Evolutionary conservation across 2,329 filamentous ascomycete species (phyloP).

Genomic region (Fusarium sp.): DNA sequence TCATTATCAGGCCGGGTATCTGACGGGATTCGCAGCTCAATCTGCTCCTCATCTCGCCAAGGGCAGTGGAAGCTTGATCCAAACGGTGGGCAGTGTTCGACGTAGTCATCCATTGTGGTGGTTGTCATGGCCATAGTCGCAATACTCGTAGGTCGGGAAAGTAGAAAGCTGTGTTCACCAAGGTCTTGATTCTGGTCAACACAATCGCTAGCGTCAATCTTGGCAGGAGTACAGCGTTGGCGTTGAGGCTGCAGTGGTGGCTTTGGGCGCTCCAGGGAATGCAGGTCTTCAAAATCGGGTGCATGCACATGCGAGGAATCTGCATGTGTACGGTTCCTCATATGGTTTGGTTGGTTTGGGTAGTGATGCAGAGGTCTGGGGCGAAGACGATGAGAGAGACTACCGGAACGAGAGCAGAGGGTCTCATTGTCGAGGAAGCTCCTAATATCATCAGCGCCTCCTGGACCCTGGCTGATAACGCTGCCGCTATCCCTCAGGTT

Average conservation of each 20-base stretch:
- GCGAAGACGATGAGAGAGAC: constrained; percentile 36
- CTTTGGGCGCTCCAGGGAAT: constrained; percentile 34
- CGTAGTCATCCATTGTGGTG: constrained; percentile 21
- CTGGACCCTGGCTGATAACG: constrained; percentile 35
- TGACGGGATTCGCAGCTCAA: constrained; percentile 38
- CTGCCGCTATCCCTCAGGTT: constrained; percentile 30
- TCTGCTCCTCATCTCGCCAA: constrained; percentile 40
- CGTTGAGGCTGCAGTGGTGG: constrained; percentile 33
- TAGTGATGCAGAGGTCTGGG: constrained; percentile 43
- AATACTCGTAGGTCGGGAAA: constrained; percentile 47
- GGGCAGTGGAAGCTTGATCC: constrained; percentile 19
- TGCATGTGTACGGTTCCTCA: constrained; percentile 33
- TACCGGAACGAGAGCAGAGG: constrained; percentile 44
- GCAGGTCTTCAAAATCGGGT: constrained; percentile 36
- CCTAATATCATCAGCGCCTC: constrained; percentile 44
- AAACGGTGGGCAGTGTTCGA: constrained; percentile 19
- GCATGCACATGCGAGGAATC: constrained; percentile 39
- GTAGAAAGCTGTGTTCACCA: constrained; percentile 43
- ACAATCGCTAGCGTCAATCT: constrained; percentile 27
- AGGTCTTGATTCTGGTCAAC: constrained; percentile 34
- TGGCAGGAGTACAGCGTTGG: constrained; percentile 31
- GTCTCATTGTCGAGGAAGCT: constrained; percentile 50
- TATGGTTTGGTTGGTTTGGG: constrained; percentile 26
- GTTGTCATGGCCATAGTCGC: constrained; percentile 42
- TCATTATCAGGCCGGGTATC: constrained; percentile 23